A percentile compares a stretch with the other conserved stretches of the same genome.
Conservation (phyloP, 176 grass and related monocot genomes). For the Stipa capillata region DNA sequence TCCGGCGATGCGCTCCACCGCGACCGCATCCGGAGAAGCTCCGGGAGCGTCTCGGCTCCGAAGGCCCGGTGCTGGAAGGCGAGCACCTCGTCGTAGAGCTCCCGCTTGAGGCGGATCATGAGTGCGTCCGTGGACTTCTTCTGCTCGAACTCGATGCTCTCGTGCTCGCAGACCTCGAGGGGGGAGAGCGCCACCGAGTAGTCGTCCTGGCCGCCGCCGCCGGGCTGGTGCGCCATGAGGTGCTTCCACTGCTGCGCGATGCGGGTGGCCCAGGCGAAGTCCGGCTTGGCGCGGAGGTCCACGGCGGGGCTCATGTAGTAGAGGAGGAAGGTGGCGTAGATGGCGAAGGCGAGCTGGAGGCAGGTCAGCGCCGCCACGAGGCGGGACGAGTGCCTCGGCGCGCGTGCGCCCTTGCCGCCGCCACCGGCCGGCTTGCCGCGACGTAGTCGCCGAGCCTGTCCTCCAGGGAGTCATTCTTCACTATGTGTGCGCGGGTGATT, state of each 20-base stretch:
- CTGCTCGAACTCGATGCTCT: slow-evolving; percentile 90
- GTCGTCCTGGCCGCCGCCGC: not conserved
- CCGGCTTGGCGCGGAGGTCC: slow-evolving; percentile 61
- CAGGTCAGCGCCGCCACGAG: slow-evolving; percentile 55
- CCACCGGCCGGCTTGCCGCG: slow-evolving; percentile 25
- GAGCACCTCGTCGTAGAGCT: slow-evolving; percentile 82
- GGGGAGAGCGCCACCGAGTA: slow-evolving; percentile 14
- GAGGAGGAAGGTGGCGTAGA: slow-evolving; percentile 96
- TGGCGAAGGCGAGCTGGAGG: slow-evolving; percentile 81
- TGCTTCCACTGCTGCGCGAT: slow-evolving; percentile 84
- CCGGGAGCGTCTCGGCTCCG: slow-evolving; percentile 69
- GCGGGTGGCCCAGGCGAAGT: slow-evolving; percentile 72
- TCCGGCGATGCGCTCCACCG: slow-evolving; percentile 19
- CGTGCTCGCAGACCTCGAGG: slow-evolving; percentile 75
- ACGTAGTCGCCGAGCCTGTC: slow-evolving; percentile 59
- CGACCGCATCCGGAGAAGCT: slow-evolving; percentile 65
- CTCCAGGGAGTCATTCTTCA: slow-evolving; percentile 61
- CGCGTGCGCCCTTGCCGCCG: not conserved
- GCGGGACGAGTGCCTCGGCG: slow-evolving; percentile 46
- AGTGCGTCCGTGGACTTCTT: slow-evolving; percentile 74
- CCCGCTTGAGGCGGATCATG: slow-evolving; percentile 82
- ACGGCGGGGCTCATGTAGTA: slow-evolving; percentile 98
- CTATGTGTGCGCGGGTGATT: slow-evolving; percentile 46
- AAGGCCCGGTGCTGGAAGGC: slow-evolving; percentile 49
- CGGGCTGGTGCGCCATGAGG: slow-evolving; percentile 26